phyloP scores from a whole-genome alignment of 495 filamentous ascomycete species.

The Symbiotaphrina buchneri region DNA sequence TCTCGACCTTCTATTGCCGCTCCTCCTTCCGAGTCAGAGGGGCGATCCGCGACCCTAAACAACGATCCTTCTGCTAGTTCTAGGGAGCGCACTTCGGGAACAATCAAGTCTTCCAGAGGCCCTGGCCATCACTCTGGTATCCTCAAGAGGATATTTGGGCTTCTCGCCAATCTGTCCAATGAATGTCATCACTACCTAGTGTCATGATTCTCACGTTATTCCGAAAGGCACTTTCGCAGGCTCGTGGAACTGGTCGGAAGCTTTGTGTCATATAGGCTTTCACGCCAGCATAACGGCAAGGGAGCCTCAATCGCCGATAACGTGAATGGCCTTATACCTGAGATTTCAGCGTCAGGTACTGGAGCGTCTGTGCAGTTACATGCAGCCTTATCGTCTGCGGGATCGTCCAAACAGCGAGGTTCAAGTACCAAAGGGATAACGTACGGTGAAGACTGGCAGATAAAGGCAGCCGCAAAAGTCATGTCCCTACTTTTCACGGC shows the following conservation, averaged over 20 bases:
- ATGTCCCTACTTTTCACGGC: constrained; percentile 71
- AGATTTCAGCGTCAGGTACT: constrained; percentile 33
- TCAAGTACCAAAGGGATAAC: constrained; percentile 25
- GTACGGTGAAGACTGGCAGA: constrained; percentile 83
- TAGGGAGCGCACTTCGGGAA: not conserved
- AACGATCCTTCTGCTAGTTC: not conserved
- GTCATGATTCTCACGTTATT: constrained; percentile 61
- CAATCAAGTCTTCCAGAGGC: too few species aligned
- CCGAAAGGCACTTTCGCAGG: constrained; percentile 42
- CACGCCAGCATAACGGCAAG: constrained; percentile 48
- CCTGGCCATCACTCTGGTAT: constrained; percentile 54
- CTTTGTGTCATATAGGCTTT: constrained; percentile 68
- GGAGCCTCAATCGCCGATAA: constrained; percentile 29
- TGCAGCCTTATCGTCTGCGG: constrained; percentile 41
- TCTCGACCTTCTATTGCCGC: constrained; percentile 6
- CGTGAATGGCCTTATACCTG: constrained; percentile 47
- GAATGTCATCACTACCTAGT: constrained; percentile 67
- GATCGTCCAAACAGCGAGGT: constrained; percentile 16
- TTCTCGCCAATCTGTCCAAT: constrained; percentile 53
- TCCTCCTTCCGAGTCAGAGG: too few species aligned
- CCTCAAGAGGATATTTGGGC: constrained; percentile 64
- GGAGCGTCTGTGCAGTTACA: constrained; percentile 49
- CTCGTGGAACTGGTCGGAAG: constrained; percentile 53
- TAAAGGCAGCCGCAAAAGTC: constrained; percentile 58
- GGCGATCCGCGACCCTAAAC: not conserved